Percentiles rank a stretch among this genome's conserved stretches.
phyloP scores from a whole-genome alignment of 345 rosid species.

The Clarkia xantiana region DNA sequence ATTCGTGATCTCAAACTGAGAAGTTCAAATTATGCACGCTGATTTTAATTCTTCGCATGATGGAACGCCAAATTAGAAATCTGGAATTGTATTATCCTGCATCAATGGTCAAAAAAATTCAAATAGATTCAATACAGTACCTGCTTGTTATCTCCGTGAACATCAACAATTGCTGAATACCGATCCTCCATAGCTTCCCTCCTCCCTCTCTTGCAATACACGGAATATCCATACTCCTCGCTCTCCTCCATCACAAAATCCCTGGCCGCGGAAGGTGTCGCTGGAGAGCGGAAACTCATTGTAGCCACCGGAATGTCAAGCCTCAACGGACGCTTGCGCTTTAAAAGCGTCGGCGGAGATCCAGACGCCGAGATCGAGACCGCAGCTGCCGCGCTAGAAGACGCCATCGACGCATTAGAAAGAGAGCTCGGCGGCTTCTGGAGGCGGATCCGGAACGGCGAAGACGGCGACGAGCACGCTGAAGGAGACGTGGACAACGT shows the following conservation, averaged over 20 bases:
- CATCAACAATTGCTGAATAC: constrained; percentile 40
- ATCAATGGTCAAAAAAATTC: no score
- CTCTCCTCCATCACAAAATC: constrained; percentile 34
- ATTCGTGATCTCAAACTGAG: not conserved
- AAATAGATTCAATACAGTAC: constrained; percentile 13
- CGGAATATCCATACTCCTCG: constrained; percentile 52
- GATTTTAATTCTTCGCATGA: no score
- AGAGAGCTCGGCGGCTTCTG: constrained; percentile 36
- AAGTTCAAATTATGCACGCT: no score
- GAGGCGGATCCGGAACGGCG: constrained; percentile 54
- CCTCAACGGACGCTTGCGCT: constrained; percentile 76
- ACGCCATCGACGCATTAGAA: constrained; percentile 8
- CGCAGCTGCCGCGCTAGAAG: constrained; percentile 1
- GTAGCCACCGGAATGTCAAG: constrained; percentile 42
- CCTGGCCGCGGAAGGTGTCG: constrained; percentile 23
- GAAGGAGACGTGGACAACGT: constrained; percentile 23
- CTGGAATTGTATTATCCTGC: no score
- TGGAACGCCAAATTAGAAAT: not conserved
- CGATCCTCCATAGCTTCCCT: constrained; percentile 92
- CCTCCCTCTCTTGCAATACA: constrained; percentile 80
- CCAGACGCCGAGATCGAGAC: constrained; percentile 12
- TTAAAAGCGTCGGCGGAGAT: constrained; percentile 24
- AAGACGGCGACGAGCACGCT: constrained; percentile 43
- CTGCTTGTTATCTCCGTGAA: constrained; percentile 56
- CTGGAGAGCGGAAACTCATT: constrained; percentile 20